A percentile compares a stretch with the other conserved stretches of the same genome.
These are phyloP conservation scores for Bimuria novae-zelandiae DNA, from an alignment of 2,329 filamentous ascomycete genomes.

Conservation along the genomic window DNA sequence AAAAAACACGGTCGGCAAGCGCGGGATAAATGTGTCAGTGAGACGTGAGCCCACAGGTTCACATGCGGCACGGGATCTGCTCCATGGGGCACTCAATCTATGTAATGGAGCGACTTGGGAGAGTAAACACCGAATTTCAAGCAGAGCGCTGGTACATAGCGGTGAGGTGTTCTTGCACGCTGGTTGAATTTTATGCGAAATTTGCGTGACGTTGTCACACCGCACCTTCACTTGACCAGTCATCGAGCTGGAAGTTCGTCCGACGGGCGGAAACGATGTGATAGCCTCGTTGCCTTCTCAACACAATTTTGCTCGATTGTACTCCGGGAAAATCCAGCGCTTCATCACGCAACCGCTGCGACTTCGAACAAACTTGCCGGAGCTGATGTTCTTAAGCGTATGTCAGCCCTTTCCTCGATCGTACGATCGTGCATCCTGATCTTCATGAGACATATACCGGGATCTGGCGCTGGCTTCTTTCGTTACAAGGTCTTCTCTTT, in stretches of 20 bases:
- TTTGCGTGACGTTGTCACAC: slow-evolving; percentile 6
- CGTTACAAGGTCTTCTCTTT: slow-evolving; percentile 53
- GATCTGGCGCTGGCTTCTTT: neutral
- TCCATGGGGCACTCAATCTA: neutral
- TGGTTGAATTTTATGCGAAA: neutral
- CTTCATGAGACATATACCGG: neutral
- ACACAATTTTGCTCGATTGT: neutral
- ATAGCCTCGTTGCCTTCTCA: neutral
- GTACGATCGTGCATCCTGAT: neutral
- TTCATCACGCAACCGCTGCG: no score
- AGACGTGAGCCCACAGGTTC: neutral
- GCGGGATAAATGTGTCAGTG: neutral
- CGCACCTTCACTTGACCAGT: neutral
- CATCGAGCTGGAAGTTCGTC: neutral
- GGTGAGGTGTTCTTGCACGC: neutral
- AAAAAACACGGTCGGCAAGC: slow-evolving; percentile 14
- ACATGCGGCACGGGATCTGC: neutral
- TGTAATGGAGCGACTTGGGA: neutral
- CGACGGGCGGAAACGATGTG: neutral
- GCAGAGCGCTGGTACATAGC: neutral
- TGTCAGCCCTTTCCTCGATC: no score
- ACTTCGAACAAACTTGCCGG: no score
- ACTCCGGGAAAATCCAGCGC: no score
- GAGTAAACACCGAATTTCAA: neutral
- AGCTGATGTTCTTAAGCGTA: no score